Base-by-base conservation (phyloP, 345 rosid genomes). In the Ceriops zippeliana region DNA sequence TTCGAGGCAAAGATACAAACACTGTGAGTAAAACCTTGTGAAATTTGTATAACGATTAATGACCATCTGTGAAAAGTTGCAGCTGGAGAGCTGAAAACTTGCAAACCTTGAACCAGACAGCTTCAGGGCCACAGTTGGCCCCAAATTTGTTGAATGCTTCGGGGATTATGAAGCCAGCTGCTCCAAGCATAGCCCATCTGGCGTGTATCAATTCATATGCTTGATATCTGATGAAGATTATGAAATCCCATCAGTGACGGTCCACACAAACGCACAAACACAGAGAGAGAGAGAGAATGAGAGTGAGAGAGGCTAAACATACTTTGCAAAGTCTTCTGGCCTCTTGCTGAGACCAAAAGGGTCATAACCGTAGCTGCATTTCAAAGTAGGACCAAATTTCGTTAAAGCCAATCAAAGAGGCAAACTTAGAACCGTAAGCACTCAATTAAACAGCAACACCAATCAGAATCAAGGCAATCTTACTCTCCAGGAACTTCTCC, bases 141-240 rank as follows among this genome's bases (percentile, higher is more conserved):
- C 98, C 98, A 27, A 71, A 93, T 80, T 93, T 93, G 93, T 93
- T 91, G 63, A 87, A 91, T 47, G 96, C 96, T 83, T 93, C 99
- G 34, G 99, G 99, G 73, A 93, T 91, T 78, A 93, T 86, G 84
- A 81, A 88, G 6, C 98, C 98, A 35, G 98, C 98, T 28, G 98
- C 97, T 62, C 98, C 97, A 56, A 93, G 86, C 98, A 93, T 93
- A 2, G 98, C 98, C 98, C 97, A 91, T 73, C 98, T 88, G 2
- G 79, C 97, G 42, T 93, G 98, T 69, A 91, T 93, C 80, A 93
- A 79, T 81, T 93, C 98, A 68, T 65, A 91, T 49, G 97, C 96
- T 76, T 88, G 98, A 75, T 93, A 92, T 77, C 98, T 92, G 77
- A 47, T 67, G 37, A 57, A 49, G 59, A 62, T 4, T 21, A 70